Percentiles rank a stretch among this genome's conserved stretches.
Conservation (phyloP, 805 yeast species). For the Candida hungchunana region DNA sequence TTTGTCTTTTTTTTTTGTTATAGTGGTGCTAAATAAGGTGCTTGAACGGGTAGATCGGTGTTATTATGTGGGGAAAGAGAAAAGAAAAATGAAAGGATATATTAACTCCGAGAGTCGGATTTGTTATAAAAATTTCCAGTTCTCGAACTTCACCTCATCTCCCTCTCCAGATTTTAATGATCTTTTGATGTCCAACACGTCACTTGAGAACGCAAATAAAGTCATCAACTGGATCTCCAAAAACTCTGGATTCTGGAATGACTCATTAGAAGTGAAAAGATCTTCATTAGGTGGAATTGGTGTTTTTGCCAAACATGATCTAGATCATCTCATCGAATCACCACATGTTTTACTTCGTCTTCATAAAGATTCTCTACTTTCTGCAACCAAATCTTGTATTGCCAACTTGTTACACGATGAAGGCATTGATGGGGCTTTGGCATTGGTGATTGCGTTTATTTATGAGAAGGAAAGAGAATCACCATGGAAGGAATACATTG, state of each 20-base stretch:
- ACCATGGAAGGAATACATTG: constrained; percentile 77
- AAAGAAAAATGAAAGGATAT: too few species aligned
- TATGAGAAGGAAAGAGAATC: constrained; percentile 65
- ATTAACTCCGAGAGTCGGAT: background rate
- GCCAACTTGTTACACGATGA: constrained; percentile 64
- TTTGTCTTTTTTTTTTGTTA: background rate
- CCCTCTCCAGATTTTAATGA: background rate
- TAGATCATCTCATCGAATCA: constrained; percentile 28
- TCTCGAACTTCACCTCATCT: background rate
- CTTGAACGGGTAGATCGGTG: background rate
- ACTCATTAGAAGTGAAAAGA: constrained; percentile 40
- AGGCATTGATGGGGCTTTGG: constrained; percentile 58
- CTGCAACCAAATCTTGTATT: constrained; percentile 55
- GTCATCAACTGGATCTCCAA: constrained; percentile 47
- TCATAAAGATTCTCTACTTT: constrained; percentile 56
- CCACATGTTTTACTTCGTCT: constrained; percentile 43
- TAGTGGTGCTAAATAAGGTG: background rate
- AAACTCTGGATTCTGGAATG: constrained; percentile 52
- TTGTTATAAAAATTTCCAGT: background rate
- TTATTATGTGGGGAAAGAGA: too few species aligned
- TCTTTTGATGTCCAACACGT: constrained; percentile 31
- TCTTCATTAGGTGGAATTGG: constrained; percentile 67
- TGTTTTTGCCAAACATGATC: constrained; percentile 51
- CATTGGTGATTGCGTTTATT: constrained; percentile 61
- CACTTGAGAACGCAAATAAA: constrained; percentile 18